Evolutionary conservation across 768 basidiomycete species (phyloP), one percentile per base, ranked within the genome.

Genomic region (Gyrodon lividus): DNA sequence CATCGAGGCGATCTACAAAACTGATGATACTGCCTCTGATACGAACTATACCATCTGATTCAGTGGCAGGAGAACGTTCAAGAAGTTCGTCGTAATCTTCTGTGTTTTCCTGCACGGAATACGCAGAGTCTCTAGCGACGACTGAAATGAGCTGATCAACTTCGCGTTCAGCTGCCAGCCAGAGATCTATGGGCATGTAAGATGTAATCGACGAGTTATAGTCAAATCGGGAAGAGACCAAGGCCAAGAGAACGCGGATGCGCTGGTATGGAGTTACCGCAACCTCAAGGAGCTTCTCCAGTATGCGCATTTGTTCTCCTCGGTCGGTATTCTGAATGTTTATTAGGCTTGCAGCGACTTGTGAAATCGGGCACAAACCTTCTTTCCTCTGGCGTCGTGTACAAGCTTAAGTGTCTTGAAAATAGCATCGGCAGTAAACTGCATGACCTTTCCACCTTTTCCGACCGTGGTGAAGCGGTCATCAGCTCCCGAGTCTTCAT

Each of bases 11-110:
- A 69, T 99, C 97, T 42, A 99, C 82, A 59, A 97, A 92, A 65
- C 91, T 92, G 70, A 98, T 96, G 68, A 99, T 83, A 65, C 90
- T 96, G 38, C 97, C 97, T 46, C 96, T 87, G 52, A 99, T 88
- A 52, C 84, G 81, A 51, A 98, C 93, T 40, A 86, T 64, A 10
- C 89, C 87, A 56, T 78, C 80, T 22, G 81, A 75, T 59, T 92
- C 87, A 8, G 78, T 74, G 24, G 78, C 75, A 7, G 95, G 93
- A 3, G 81, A 76, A 39, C 96, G 85, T 71, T 99, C 96, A 19
- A 77, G 68, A 40, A 86, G 75, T 57, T 98, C 95, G 60, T 98
- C 95, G 69, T 98, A 98, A 58, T 98, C 97, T 30, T 86, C 83
- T 0, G 85, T 88, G 40, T 82, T 73, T 66, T 91, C 88, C 71